Evolutionary conservation across 1,139 yeast species (phyloP).

Genomic region (Suhomyces chickasaworum): DNA sequence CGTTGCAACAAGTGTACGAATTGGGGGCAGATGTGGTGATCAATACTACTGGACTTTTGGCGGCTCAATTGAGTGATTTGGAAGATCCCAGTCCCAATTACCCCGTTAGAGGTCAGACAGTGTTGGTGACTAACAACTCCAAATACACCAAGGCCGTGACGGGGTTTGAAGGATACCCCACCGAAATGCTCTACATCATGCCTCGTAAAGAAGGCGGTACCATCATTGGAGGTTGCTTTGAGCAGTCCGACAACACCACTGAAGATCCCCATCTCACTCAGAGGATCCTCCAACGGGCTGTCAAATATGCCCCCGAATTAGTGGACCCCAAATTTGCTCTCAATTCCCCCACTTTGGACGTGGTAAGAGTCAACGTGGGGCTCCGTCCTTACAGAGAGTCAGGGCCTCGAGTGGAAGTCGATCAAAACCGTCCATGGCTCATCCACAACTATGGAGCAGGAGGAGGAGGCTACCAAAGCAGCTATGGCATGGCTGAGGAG

Average conservation of each 20-base stretch:
- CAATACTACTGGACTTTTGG: conserved; percentile 49
- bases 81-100: conserved; percentile 30
- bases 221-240: conserved; percentile 54
- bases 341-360: conserved; percentile 37
- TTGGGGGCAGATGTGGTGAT: conserved; percentile 40
- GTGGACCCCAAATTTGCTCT: conserved; percentile 33
- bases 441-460: conserved; percentile 54
- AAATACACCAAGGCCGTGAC: conserved; percentile 32
- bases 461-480: conserved; percentile 50
- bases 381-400: conserved; percentile 50
- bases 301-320: conserved; percentile 45
- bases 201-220: conserved; percentile 59
- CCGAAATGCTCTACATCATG: conserved; percentile 49
- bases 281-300: conserved; percentile 43
- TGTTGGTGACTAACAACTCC: conserved; percentile 35
- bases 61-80: conserved; percentile 34
- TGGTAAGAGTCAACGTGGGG: conserved; percentile 46
- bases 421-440: conserved; percentile 34
- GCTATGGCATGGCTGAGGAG: conserved; percentile 44
- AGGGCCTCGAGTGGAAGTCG: conserved; percentile 49
- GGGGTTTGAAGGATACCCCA: conserved; percentile 32
- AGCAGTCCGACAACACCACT: conserved; percentile 22
- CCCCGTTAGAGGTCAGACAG: conserved; percentile 39
- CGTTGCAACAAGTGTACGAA: conserved; percentile 18
- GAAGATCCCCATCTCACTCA: conserved; percentile 40